phyloP scores from a whole-genome alignment of 495 filamentous ascomycete genomes.

The Talaromyces liani region DNA sequence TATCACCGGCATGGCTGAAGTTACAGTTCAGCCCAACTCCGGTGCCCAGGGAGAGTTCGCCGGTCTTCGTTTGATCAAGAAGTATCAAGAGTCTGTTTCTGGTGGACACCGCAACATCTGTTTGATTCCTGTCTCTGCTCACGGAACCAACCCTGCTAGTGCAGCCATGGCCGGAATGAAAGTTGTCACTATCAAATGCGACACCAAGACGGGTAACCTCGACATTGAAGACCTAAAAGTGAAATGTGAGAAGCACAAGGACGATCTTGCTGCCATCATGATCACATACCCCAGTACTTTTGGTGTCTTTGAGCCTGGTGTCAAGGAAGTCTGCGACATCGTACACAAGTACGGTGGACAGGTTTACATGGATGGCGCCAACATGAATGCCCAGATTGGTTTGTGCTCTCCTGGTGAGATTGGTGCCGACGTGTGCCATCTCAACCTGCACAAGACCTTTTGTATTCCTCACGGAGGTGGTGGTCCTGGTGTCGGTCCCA shows the following conservation, averaged over 20 bases:
- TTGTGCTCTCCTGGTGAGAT: constrained; percentile 96
- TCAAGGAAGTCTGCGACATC: constrained; percentile 78
- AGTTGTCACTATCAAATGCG: constrained; percentile 89
- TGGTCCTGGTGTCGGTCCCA: constrained; percentile 91
- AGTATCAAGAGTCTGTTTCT: constrained; percentile 63
- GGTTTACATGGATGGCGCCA: constrained; percentile 99
- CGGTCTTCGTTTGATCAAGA: constrained; percentile 86
- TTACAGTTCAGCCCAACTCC: constrained; percentile 93
- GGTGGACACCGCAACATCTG: constrained; percentile 80
- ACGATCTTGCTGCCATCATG: constrained; percentile 92
- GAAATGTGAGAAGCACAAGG: constrained; percentile 82
- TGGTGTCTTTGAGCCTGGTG: constrained; percentile 87
- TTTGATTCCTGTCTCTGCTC: constrained; percentile 92
- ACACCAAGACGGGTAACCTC: constrained; percentile 80
- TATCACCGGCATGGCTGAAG: constrained; percentile 86
- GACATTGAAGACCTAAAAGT: constrained; percentile 79
- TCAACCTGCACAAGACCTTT: constrained; percentile 99
- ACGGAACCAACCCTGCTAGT: constrained; percentile 95
- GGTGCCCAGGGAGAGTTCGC: constrained; percentile 97
- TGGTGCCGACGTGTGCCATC: constrained; percentile 94
- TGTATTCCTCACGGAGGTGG: constrained; percentile 98
- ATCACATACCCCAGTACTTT: constrained; percentile 97
- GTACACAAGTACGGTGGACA: constrained; percentile 88
- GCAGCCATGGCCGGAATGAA: constrained; percentile 98
- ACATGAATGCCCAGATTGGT: constrained; percentile 98